phyloP scores from a whole-genome alignment of 2,329 filamentous ascomycete genomes.

The Laburnicola sp. region DNA sequence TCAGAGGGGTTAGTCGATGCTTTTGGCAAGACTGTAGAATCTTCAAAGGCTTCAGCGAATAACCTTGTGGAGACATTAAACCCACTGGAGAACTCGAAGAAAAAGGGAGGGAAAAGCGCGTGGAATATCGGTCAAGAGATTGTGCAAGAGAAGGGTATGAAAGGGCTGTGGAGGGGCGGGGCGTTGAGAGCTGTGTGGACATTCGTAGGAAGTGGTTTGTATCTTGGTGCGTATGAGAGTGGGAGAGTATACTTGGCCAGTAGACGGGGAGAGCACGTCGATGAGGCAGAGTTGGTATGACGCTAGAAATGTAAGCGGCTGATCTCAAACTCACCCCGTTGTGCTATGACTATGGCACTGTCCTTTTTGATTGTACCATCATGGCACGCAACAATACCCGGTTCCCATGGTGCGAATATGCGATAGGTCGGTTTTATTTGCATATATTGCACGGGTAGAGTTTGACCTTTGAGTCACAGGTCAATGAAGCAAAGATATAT shows the following conservation, averaged over 20 bases:
- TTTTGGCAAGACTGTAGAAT: slow-evolving; percentile 44
- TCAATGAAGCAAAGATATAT: too few species aligned
- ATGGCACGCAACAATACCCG: too few species aligned
- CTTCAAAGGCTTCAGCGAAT: slow-evolving; percentile 34
- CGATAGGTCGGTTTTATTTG: too few species aligned
- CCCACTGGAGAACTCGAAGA: slow-evolving; percentile 28
- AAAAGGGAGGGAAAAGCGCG: slow-evolving; percentile 44
- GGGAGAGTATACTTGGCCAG: slow-evolving; percentile 61
- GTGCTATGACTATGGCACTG: not conserved
- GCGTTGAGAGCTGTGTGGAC: slow-evolving; percentile 77
- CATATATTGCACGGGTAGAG: too few species aligned
- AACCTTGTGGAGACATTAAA: slow-evolving; percentile 35
- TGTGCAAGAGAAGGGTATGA: slow-evolving; percentile 66
- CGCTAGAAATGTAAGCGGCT: not conserved
- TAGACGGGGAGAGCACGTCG: slow-evolving; percentile 48
- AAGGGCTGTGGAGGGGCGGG: slow-evolving; percentile 77
- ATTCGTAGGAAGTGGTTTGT: slow-evolving; percentile 77
- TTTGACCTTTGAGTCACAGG: too few species aligned
- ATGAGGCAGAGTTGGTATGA: slow-evolving; percentile 38
- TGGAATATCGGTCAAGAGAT: slow-evolving; percentile 68
- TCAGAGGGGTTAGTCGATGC: slow-evolving; percentile 43
- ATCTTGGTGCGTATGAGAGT: slow-evolving; percentile 83
- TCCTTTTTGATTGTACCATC: not conserved
- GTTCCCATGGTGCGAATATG: too few species aligned
- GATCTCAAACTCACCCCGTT: not conserved